Percentiles rank a stretch among this genome's conserved stretches.
These are phyloP conservation scores for Trichophyton rubrum DNA, from an alignment of 2,329 filamentous ascomycete species.

Conservation along the genomic window DNA sequence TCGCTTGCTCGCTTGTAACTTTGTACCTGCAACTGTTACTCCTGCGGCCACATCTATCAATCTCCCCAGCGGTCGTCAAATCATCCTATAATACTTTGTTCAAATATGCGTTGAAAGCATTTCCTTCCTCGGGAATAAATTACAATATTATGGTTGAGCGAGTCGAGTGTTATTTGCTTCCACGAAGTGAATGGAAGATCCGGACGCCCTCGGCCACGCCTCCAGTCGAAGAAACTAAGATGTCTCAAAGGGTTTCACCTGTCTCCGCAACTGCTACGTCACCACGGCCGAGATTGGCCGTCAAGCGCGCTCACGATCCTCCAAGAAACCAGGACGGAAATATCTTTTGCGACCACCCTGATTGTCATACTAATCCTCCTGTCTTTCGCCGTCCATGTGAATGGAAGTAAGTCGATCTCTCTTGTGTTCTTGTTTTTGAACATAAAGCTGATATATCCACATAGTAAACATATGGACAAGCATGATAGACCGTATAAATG, in stretches of 20 bases:
- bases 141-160: neutral
- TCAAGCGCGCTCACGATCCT: constrained; percentile 38
- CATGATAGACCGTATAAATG: constrained; percentile 91
- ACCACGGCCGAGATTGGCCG: constrained; percentile 28
- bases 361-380: constrained; percentile 53
- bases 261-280: neutral
- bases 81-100: neutral
- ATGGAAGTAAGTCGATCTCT: constrained; percentile 63
- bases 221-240: neutral
- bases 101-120: neutral
- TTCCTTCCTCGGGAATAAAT: neutral
- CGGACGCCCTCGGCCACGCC: neutral
- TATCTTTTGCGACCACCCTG: constrained; percentile 58
- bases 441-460: constrained; percentile 5
- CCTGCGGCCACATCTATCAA: neutral
- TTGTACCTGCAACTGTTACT: neutral
- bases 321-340: constrained; percentile 58
- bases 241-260: neutral
- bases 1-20: neutral
- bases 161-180: neutral
- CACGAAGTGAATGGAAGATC: constrained; percentile 1
- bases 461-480: constrained; percentile 95
- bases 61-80: neutral
- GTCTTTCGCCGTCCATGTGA: constrained; percentile 76
- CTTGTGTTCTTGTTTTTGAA: neutral